Evolutionary conservation across 306 rosid genomes (phyloP).

Genomic region (Astragalus glycyphyllos): DNA sequence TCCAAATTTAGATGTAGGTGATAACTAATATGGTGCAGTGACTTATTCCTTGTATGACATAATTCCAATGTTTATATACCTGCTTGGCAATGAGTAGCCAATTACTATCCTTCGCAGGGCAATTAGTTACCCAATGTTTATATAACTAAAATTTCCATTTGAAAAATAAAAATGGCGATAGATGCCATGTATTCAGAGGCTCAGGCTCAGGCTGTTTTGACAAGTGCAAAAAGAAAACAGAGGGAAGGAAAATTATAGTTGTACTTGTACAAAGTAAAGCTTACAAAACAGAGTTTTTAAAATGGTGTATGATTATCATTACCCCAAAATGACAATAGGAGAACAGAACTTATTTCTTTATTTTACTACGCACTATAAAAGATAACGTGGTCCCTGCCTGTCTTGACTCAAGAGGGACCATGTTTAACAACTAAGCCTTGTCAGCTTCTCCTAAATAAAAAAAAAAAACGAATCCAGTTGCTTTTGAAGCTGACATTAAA

Average conservation of each 20-base stretch:
- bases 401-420: slow-evolving; percentile 52
- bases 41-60: background rate
- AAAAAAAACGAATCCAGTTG: background rate
- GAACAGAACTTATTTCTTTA: background rate
- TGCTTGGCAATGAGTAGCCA: background rate
- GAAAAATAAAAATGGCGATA: slow-evolving; percentile 4
- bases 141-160: no score
- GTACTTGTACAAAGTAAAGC: background rate
- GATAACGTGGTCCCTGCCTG: slow-evolving; percentile 41
- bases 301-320: background rate
- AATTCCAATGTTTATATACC: background rate
- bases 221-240: slow-evolving; percentile 1
- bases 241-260: background rate
- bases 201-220: background rate
- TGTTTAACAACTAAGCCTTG: slow-evolving; percentile 41
- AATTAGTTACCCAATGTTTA: background rate
- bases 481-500: slow-evolving; percentile 32
- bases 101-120: background rate
- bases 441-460: slow-evolving; percentile 13
- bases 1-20: background rate
- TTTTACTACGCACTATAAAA: slow-evolving; percentile 22
- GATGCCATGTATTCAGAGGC: background rate
- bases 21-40: background rate
- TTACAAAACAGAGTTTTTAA: background rate
- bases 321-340: background rate